Evolutionary conservation across 441 rosid species (phyloP), one percentile per base, ranked within the genome.

Genomic region (Cnidoscolus chayamansa): DNA sequence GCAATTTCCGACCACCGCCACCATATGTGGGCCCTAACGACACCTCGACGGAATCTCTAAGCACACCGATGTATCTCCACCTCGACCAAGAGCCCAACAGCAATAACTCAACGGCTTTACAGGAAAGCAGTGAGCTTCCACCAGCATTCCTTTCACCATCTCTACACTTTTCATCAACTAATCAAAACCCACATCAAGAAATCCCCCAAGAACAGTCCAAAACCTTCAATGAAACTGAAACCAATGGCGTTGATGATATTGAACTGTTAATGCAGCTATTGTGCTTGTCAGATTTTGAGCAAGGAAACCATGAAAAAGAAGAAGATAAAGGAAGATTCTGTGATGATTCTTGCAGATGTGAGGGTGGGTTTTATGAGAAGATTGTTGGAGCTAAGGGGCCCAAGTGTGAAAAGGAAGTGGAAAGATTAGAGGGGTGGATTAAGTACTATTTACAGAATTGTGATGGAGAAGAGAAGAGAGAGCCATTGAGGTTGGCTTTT

Each of bases 331-430:
- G 60, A 30, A 58, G 58, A 53, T 72, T 12, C 54, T 68, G 63
- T 35, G 74, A 63, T 11, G 74, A 54, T 6, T 15, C 45, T 32
- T 81, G 83, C 67, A 80, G 58, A 31, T 78, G 80, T 57, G 79
- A 77, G 62, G 79, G 75, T 72, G 83, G 78, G 47, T 85, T 87
- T 77, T 81, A 79, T 68, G 82, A 82, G 57, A 83, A 81, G 70
- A 75, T 85, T 81, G 81, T 79, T 72, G 86, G 84, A 67, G 81
- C 85, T 48, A 77, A 80, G 80, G 86, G 83, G 25, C 86, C 84
- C 8, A 86, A 83, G 65, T 75, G 84, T 77, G 67, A 74, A 60
- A 75, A 69, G 54, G 89, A 81, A 75, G 78, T 71, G 67, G 73
- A 80, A 73, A 84, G 84, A 60, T 53, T 87, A 71, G 82, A 84